Conservation (phyloP, 2,329 filamentous ascomycete genomes). For the Alternaria sp. region DNA sequence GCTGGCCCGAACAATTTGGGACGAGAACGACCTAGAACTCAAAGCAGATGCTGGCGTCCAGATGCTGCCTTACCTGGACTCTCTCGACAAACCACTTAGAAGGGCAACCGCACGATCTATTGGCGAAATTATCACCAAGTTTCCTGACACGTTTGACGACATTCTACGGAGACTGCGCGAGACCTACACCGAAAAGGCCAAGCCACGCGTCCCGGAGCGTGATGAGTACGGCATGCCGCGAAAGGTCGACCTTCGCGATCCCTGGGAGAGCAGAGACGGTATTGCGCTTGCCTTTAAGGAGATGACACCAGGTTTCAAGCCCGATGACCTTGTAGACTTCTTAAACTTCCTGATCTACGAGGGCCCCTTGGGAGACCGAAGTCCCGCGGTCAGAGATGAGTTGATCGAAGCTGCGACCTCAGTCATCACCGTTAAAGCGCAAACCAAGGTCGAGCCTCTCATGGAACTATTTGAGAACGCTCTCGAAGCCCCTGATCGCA, state of each 20-base stretch:
- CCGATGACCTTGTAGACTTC: conserved; percentile 74
- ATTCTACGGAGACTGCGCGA: conserved; percentile 71
- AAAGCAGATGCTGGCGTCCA: conserved; percentile 68
- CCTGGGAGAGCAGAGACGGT: conserved; percentile 90
- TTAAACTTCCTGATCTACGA: conserved; percentile 84
- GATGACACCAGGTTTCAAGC: conserved; percentile 73
- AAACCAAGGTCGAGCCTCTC: conserved; percentile 80
- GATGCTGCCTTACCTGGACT: conserved; percentile 80
- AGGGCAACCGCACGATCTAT: conserved; percentile 82
- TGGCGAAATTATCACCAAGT: conserved; percentile 71
- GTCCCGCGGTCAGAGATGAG: conserved; percentile 76
- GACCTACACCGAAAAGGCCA: conserved; percentile 79
- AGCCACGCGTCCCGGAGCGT: conserved; percentile 80
- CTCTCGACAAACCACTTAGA: conserved; percentile 79
- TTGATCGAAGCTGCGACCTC: conserved; percentile 91
- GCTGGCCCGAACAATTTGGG: conserved; percentile 88
- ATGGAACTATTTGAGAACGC: conserved; percentile 92
- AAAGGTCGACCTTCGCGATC: conserved; percentile 85
- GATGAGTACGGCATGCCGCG: conserved; percentile 95
- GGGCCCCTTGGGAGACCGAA: conserved; percentile 86
- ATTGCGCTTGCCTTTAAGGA: conserved; percentile 87
- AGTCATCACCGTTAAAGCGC: conserved; percentile 81
- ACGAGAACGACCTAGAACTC: conserved; percentile 83
- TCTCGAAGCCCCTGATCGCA: conserved; percentile 83
- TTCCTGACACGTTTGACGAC: conserved; percentile 65